These are phyloP conservation scores for Thraustochytrium striatum DNA, from an alignment of 352 stramenopile species.

Conservation along the genomic window DNA sequence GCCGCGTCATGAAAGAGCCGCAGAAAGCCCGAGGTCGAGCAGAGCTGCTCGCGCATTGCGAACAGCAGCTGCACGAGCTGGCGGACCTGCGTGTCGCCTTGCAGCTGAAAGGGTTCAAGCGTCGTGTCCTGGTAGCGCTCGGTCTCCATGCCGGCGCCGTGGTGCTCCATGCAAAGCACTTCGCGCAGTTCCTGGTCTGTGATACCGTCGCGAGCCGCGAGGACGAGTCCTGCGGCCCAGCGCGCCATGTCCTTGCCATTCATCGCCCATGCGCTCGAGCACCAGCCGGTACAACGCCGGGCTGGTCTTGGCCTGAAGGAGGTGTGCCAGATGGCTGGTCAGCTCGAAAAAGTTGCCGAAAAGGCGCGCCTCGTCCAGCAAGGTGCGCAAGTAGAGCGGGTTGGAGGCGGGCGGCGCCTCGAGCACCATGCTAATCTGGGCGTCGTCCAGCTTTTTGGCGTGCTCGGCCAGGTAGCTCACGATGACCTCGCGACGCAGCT, in stretches of 20 bases:
- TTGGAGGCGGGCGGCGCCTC: constrained; percentile 10
- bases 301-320: constrained; percentile 5
- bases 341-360: constrained; percentile 45
- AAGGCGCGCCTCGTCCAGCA: constrained; percentile 40
- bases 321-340: background rate
- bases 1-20: constrained; percentile 38
- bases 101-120: background rate
- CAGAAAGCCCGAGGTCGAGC: constrained; percentile 35
- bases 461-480: constrained; percentile 33
- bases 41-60: constrained; percentile 38
- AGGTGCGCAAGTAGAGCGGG: constrained; percentile 22
- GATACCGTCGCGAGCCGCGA: constrained; percentile 21
- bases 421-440: constrained; percentile 23
- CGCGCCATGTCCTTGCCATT: constrained; percentile 13
- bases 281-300: constrained; percentile 32
- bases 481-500: constrained; percentile 11
- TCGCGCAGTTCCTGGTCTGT: constrained; percentile 43
- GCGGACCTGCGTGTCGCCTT: constrained; percentile 21
- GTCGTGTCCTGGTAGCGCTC: background rate
- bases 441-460: constrained; percentile 39
- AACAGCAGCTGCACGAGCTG: constrained; percentile 36
- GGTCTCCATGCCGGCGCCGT: background rate
- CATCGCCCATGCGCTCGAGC: constrained; percentile 23
- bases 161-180: background rate
- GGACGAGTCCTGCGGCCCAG: constrained; percentile 19